Conservation (phyloP, 768 basidiomycete genomes). For the Leucocoprinus leucothites region DNA sequence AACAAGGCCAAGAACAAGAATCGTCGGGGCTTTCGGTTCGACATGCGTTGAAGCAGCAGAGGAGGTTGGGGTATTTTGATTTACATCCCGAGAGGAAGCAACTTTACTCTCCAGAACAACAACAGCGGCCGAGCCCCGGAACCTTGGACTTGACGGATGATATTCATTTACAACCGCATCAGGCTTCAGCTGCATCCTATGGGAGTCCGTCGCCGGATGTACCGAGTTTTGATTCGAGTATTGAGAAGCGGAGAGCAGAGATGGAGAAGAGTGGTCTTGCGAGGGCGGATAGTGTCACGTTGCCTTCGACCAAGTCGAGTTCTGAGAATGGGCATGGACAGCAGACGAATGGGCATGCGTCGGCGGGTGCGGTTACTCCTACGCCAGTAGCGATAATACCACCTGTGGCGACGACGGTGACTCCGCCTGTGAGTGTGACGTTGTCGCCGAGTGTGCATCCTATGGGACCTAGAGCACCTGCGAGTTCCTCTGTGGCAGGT, state of each 20-base stretch:
- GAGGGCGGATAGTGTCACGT: neutral
- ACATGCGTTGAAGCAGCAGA: conserved; percentile 32
- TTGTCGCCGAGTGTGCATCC: conserved; percentile 22
- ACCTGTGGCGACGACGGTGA: no score
- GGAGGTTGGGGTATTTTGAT: conserved; percentile 72
- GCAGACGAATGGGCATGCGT: neutral
- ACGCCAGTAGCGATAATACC: no score
- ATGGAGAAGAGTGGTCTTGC: neutral
- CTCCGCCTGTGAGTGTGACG: neutral
- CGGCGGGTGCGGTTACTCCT: neutral
- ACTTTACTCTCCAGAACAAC: conserved; percentile 23
- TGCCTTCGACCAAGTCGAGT: neutral
- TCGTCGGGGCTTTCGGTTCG: conserved; percentile 23
- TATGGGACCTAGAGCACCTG: conserved; percentile 13
- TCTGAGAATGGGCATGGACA: neutral
- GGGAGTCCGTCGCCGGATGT: conserved; percentile 1
- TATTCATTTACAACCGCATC: no score
- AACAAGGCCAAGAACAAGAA: conserved; percentile 19
- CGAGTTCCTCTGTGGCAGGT: neutral
- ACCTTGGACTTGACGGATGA: no score
- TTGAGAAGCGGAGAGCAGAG: neutral
- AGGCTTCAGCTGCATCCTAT: no score
- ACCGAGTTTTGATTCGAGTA: neutral
- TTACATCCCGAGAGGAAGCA: conserved; percentile 71
- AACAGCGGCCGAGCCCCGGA: conserved; percentile 2